Evolutionary conservation across 768 basidiomycete species (phyloP).

Genomic region (Boletus vinaceobasis): DNA sequence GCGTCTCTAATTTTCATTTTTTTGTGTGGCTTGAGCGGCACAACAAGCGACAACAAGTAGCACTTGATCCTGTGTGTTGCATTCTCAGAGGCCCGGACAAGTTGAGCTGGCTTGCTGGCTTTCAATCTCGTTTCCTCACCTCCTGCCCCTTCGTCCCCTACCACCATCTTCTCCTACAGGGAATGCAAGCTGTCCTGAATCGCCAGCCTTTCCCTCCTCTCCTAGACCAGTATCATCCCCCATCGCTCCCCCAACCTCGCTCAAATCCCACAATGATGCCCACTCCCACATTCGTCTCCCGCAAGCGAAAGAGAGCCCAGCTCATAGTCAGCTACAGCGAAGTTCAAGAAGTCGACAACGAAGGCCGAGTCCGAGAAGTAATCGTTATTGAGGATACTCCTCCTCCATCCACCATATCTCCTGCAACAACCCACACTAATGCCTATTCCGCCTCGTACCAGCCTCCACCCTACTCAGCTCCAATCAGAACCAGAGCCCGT

Average conservation of each 20-base stretch:
- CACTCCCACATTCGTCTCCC: constrained; percentile 66
- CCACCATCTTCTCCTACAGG: constrained; percentile 54
- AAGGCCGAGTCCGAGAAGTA: constrained; percentile 76
- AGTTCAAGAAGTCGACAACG: constrained; percentile 79
- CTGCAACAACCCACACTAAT: constrained; percentile 66
- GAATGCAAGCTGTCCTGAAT: constrained; percentile 69
- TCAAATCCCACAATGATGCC: constrained; percentile 60
- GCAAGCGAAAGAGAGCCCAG: constrained; percentile 82
- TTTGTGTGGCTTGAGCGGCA: constrained; percentile 1
- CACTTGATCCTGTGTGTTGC: constrained; percentile 33
- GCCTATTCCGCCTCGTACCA: constrained; percentile 79
- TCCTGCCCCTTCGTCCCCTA: constrained; percentile 14
- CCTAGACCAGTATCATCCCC: constrained; percentile 64
- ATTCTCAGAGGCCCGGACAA: constrained; percentile 30
- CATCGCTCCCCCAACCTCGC: constrained; percentile 45
- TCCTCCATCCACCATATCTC: constrained; percentile 70
- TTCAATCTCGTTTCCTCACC: constrained; percentile 28
- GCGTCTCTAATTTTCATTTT: not conserved
- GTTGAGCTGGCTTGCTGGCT: constrained; percentile 35
- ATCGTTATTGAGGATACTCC: constrained; percentile 94
- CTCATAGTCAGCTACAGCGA: constrained; percentile 85
- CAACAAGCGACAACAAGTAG: constrained; percentile 31
- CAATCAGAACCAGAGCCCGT: constrained; percentile 79
- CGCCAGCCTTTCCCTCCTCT: constrained; percentile 61
- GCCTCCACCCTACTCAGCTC: constrained; percentile 69